These are phyloP conservation scores for Podosphaera aphanis DNA, from an alignment of 2,329 filamentous ascomycete genomes.

Conservation along the genomic window DNA sequence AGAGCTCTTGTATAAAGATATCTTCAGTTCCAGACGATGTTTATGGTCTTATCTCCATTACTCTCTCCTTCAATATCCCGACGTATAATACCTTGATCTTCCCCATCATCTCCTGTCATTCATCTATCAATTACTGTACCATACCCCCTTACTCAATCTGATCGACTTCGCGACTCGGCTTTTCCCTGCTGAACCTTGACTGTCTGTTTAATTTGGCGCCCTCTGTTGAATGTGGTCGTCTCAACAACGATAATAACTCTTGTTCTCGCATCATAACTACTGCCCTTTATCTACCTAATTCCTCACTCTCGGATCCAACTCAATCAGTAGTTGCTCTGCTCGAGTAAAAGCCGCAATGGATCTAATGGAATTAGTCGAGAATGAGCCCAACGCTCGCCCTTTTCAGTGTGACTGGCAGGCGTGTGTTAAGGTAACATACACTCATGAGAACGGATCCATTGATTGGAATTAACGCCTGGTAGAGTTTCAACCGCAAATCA, in stretches of 20 bases:
- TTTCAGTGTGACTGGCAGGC: slow-evolving; percentile 40
- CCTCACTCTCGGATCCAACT: not conserved
- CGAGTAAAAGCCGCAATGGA: slow-evolving; percentile 23
- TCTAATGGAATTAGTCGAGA: slow-evolving; percentile 39
- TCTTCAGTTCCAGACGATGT: not conserved
- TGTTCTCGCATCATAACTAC: not conserved
- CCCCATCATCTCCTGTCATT: not conserved
- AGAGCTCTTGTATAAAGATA: not conserved
- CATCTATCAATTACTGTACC: not conserved
- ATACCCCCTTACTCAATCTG: not conserved
- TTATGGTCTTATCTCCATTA: not conserved
- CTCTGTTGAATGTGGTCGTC: not conserved
- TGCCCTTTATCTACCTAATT: not conserved
- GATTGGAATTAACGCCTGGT: not conserved
- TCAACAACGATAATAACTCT: not conserved
- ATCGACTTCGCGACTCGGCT: not conserved
- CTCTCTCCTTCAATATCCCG: not conserved
- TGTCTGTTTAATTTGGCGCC: not conserved
- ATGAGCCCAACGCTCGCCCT: slow-evolving; percentile 36
- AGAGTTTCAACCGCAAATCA: slow-evolving; percentile 53
- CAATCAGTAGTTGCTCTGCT: not conserved
- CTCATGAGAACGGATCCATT: not conserved
- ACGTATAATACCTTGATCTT: not conserved
- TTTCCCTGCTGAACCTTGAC: not conserved
- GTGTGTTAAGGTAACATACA: slow-evolving; percentile 32